A percentile compares a stretch with the other conserved stretches of the same genome.
phyloP scores from a whole-genome alignment of 495 filamentous ascomycete genomes.

The Penicillium daleae region DNA sequence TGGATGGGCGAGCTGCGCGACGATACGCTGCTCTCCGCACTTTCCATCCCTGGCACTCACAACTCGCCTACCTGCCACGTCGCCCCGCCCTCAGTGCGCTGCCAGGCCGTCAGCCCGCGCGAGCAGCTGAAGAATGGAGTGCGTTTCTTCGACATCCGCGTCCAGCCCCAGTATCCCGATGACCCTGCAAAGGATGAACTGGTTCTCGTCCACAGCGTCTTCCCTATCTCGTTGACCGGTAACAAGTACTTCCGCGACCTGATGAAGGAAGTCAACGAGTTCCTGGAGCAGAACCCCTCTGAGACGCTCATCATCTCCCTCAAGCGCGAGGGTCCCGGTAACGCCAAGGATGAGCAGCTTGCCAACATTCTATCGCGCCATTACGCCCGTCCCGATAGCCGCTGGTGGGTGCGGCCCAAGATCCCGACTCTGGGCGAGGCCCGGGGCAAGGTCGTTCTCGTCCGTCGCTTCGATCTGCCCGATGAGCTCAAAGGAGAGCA shows the following conservation, averaged over 20 bases:
- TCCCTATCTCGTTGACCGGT: constrained; percentile 73
- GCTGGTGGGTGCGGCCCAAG: constrained; percentile 80
- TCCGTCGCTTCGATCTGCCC: constrained; percentile 77
- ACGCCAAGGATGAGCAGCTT: constrained; percentile 78
- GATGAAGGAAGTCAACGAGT: constrained; percentile 67
- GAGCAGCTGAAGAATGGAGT: constrained; percentile 88
- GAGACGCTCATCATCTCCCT: constrained; percentile 86
- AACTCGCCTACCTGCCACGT: constrained; percentile 84
- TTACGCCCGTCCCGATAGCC: constrained; percentile 64
- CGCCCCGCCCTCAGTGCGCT: constrained; percentile 90
- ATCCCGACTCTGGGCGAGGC: constrained; percentile 82
- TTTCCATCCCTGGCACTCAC: constrained; percentile 95
- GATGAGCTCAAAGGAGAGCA: constrained; percentile 61
- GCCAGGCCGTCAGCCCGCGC: constrained; percentile 77
- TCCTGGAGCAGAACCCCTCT: constrained; percentile 75
- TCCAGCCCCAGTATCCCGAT: constrained; percentile 62
- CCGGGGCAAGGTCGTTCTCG: constrained; percentile 80
- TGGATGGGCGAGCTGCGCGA: constrained; percentile 83
- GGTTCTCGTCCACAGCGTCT: constrained; percentile 74
- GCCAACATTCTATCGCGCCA: constrained; percentile 68
- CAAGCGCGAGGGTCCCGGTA: constrained; percentile 87
- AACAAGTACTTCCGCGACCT: constrained; percentile 76
- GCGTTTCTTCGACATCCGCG: constrained; percentile 91
- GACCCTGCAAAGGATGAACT: constrained; percentile 59
- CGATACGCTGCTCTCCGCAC: constrained; percentile 70